These are phyloP conservation scores for Sphagnurus paluster DNA, from an alignment of 1,284 basidiomycete species.

Conservation along the genomic window DNA sequence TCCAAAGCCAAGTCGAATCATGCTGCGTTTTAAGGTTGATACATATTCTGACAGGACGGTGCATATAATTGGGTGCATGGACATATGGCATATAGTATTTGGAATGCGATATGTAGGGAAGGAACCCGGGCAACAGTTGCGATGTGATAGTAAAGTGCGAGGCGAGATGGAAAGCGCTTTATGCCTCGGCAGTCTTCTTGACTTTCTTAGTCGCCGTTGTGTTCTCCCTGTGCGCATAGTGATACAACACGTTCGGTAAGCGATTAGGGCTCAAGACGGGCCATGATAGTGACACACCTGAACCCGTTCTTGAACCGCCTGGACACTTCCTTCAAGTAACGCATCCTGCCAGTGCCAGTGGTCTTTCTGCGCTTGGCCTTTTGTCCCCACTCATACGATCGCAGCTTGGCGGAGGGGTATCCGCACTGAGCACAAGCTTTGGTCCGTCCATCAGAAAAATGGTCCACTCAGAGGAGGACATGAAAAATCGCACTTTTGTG, in stretches of 20 bases:
- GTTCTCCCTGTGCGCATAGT: slow-evolving; percentile 66
- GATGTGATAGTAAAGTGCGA: slow-evolving; percentile 4
- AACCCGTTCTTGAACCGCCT: slow-evolving; percentile 98
- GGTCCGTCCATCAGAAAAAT: not conserved
- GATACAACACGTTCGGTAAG: not conserved
- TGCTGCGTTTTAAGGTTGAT: too few species aligned
- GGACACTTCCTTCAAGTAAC: slow-evolving; percentile 89
- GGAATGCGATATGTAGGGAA: slow-evolving; percentile 18
- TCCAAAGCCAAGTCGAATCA: not conserved
- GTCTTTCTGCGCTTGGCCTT: slow-evolving; percentile 99
- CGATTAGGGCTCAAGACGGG: not conserved
- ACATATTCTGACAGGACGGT: slow-evolving; percentile 7
- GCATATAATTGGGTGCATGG: slow-evolving; percentile 20
- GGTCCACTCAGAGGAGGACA: not conserved
- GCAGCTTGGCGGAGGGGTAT: slow-evolving; percentile 93
- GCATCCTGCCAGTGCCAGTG: slow-evolving; percentile 96
- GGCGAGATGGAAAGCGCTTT: slow-evolving; percentile 19
- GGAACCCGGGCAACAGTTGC: slow-evolving; percentile 4
- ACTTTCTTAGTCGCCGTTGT: slow-evolving; percentile 68
- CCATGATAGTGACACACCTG: slow-evolving; percentile 50
- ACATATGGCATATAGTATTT: slow-evolving; percentile 19
- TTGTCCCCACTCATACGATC: slow-evolving; percentile 96
- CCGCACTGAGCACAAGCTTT: slow-evolving; percentile 94
- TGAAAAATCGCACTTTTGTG: slow-evolving; percentile 75
- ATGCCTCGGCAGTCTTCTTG: slow-evolving; percentile 48